Percentiles rank a stretch among this genome's conserved stretches.
These are phyloP conservation scores for Fistulinella prunicolor DNA, from an alignment of 768 basidiomycete genomes.

Conservation along the genomic window DNA sequence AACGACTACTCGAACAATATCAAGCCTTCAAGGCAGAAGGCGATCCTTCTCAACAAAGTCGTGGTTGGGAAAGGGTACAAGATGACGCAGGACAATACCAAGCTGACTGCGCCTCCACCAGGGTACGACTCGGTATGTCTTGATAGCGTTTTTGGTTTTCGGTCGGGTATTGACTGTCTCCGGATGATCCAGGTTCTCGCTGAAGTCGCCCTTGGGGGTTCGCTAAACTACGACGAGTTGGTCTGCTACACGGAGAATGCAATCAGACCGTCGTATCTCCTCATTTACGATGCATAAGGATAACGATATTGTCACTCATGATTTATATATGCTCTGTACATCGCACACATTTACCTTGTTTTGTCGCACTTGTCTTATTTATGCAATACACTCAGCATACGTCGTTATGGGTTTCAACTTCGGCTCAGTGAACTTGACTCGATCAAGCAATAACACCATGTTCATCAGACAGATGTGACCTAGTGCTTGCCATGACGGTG, in stretches of 20 bases:
- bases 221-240: constrained; percentile 68
- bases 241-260: constrained; percentile 71
- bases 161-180: neutral
- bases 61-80: constrained; percentile 70
- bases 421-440: too few relatives aligned
- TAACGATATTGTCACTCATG: neutral
- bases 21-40: constrained; percentile 52
- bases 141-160: neutral
- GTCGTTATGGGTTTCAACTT: too few relatives aligned
- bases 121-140: constrained; percentile 64
- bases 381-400: too few relatives aligned
- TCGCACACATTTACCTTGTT: neutral
- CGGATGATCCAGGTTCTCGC: constrained; percentile 52
- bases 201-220: constrained; percentile 53
- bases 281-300: constrained; percentile 55
- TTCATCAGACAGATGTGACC: too few relatives aligned
- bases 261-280: constrained; percentile 66
- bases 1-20: constrained; percentile 68
- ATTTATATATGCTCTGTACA: constrained; percentile 8
- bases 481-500: too few relatives aligned
- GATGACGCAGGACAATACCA: constrained; percentile 54
- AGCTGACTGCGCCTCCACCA: constrained; percentile 53
- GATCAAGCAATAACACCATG: too few relatives aligned
- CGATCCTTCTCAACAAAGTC: constrained; percentile 72
- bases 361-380: constrained; percentile 3